These are phyloP conservation scores for Diaporthe velutina DNA, from an alignment of 2,329 filamentous ascomycete genomes.

Conservation along the genomic window DNA sequence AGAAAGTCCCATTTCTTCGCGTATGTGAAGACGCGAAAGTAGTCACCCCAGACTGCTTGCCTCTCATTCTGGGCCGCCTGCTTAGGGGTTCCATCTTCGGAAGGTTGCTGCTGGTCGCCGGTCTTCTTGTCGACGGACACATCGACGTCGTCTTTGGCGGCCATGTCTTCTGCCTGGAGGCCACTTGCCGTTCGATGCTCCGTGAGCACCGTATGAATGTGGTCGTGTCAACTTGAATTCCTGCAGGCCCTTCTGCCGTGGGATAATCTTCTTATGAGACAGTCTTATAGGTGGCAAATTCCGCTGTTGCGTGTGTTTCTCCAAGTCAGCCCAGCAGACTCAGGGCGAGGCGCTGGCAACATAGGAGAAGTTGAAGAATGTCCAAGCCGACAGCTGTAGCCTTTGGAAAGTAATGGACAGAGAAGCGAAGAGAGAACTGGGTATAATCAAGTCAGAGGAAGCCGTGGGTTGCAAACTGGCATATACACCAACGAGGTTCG, in stretches of 20 bases:
- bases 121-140: neutral
- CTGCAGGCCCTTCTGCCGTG: neutral
- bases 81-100: neutral
- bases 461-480: neutral
- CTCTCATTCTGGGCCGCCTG: constrained; percentile 19
- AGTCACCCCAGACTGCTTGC: constrained; percentile 37
- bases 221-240: neutral
- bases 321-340: neutral
- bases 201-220: neutral
- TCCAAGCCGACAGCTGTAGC: neutral
- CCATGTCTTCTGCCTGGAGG: neutral
- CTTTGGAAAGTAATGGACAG: neutral
- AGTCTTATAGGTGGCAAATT: neutral
- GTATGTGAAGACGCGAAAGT: constrained; percentile 60
- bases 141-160: constrained; percentile 5
- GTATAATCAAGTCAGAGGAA: neutral
- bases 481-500: neutral
- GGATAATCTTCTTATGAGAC: neutral
- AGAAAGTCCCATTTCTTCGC: constrained; percentile 65
- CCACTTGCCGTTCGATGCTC: neutral
- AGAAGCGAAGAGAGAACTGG: no score
- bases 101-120: neutral
- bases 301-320: no score
- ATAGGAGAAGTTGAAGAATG: neutral
- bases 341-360: neutral